Conservation (phyloP, 1,139 yeast genomes). For the Diutina pseudorugosa region DNA sequence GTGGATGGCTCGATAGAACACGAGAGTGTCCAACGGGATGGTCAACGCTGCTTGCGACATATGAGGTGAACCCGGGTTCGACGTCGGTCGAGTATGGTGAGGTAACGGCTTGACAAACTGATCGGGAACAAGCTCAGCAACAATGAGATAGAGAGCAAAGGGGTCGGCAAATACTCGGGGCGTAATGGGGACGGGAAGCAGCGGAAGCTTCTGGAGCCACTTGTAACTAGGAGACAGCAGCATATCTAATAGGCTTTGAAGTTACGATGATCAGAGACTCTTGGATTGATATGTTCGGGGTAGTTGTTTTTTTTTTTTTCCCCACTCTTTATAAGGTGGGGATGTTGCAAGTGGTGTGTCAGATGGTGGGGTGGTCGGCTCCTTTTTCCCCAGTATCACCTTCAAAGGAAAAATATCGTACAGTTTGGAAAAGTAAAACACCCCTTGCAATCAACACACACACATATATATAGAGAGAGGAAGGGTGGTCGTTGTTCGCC, state of each 20-base stretch:
- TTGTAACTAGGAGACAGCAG: background rate
- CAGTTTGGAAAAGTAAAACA: too few species aligned
- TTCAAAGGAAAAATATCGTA: too few species aligned
- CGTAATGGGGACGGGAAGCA: background rate
- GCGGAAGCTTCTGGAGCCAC: background rate
- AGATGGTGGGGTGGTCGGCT: too few species aligned
- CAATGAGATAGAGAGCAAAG: background rate
- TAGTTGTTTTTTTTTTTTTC: too few species aligned
- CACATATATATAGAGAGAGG: too few species aligned
- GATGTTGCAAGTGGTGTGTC: too few species aligned
- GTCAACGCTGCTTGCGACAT: background rate
- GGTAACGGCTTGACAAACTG: background rate
- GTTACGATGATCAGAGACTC: too few species aligned
- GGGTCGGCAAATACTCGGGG: background rate
- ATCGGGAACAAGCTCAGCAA: background rate
- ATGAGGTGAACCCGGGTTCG: background rate
- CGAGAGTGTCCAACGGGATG: background rate
- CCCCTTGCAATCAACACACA: too few species aligned
- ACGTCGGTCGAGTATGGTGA: background rate
- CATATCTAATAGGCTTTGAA: background rate
- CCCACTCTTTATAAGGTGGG: too few species aligned
- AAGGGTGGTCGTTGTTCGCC: too few species aligned
- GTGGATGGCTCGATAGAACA: background rate
- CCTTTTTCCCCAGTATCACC: too few species aligned
- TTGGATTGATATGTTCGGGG: too few species aligned